Evolutionary conservation across 192 early-diverging fungal species (phyloP).

Genomic region (Backusella morwellensis): DNA sequence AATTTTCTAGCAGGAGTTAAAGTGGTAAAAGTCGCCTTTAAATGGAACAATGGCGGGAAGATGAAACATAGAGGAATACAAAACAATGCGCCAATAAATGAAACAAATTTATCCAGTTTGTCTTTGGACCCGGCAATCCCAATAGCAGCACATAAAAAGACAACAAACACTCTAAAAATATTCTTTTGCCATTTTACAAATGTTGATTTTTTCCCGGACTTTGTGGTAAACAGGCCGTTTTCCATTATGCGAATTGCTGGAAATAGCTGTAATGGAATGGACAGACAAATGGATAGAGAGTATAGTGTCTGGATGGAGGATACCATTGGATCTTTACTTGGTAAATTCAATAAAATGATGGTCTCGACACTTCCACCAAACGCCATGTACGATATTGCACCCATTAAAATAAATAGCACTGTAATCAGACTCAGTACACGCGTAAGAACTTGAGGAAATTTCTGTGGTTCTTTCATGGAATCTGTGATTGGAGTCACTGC

Average conservation of each 20-base stretch:
- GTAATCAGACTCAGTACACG: conserved; percentile 45
- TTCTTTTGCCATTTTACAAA: conserved; percentile 81
- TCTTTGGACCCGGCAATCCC: conserved; percentile 23
- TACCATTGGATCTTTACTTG: conserved; percentile 49
- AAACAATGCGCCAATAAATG: neutral
- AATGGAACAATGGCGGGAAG: neutral
- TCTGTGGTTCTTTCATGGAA: conserved; percentile 55
- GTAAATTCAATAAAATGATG: conserved; percentile 70
- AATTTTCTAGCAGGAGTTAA: neutral
- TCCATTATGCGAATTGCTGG: conserved; percentile 73
- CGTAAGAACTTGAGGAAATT: conserved; percentile 49
- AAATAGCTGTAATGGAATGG: conserved; percentile 72
- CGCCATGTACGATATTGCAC: conserved; percentile 56
- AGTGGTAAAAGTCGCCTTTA: neutral
- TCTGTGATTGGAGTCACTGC: conserved; percentile 48
- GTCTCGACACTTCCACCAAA: conserved; percentile 71
- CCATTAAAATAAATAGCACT: conserved; percentile 41
- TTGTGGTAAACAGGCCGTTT: conserved; percentile 52
- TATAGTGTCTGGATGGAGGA: conserved; percentile 68
- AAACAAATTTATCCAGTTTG: neutral
- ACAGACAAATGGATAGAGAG: conserved; percentile 71
- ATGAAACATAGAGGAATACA: neutral
- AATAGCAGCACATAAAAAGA: conserved; percentile 55
- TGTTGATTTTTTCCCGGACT: conserved; percentile 49
- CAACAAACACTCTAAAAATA: conserved; percentile 51